These are phyloP conservation scores for Aureobasidium musti DNA, from an alignment of 2,329 filamentous ascomycete genomes.

Conservation along the genomic window DNA sequence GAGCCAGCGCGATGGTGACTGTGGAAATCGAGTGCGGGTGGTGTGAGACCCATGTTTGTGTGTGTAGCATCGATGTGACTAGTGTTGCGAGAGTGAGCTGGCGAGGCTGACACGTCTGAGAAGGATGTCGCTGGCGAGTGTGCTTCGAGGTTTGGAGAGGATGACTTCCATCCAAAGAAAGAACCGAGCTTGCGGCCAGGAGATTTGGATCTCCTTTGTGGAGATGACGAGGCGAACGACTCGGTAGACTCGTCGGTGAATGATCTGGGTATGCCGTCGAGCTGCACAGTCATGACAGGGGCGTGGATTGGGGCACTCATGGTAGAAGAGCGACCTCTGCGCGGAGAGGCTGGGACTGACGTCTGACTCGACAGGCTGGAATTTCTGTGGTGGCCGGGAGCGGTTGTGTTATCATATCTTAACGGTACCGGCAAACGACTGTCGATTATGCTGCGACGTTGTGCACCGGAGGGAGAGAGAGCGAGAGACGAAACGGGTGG, in stretches of 20 bases:
- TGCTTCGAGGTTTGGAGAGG: constrained; percentile 53
- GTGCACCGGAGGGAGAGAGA: constrained; percentile 7
- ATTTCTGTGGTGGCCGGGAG: constrained; percentile 28
- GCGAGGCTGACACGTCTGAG: constrained; percentile 61
- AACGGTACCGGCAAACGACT: constrained; percentile 30
- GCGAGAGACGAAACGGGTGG: constrained; percentile 18
- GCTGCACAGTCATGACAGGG: constrained; percentile 41
- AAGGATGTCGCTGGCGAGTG: constrained; percentile 65
- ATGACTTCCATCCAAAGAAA: constrained; percentile 66
- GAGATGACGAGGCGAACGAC: constrained; percentile 31
- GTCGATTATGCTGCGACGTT: constrained; percentile 28
- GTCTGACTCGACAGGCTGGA: constrained; percentile 29
- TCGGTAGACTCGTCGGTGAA: constrained; percentile 40
- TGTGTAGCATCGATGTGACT: constrained; percentile 39
- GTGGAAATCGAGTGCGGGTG: constrained; percentile 55
- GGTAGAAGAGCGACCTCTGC: constrained; percentile 30
- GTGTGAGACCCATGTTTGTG: constrained; percentile 42
- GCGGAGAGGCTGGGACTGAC: constrained; percentile 29
- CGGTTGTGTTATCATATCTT: constrained; percentile 31
- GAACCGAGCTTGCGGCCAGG: constrained; percentile 58
- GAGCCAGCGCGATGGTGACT: constrained; percentile 50
- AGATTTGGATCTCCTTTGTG: constrained; percentile 46
- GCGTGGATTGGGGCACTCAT: constrained; percentile 36
- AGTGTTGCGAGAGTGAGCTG: constrained; percentile 53
- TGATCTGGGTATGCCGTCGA: constrained; percentile 41